phyloP scores from a whole-genome alignment of 805 yeast genomes.

The Starmerella sp. region DNA sequence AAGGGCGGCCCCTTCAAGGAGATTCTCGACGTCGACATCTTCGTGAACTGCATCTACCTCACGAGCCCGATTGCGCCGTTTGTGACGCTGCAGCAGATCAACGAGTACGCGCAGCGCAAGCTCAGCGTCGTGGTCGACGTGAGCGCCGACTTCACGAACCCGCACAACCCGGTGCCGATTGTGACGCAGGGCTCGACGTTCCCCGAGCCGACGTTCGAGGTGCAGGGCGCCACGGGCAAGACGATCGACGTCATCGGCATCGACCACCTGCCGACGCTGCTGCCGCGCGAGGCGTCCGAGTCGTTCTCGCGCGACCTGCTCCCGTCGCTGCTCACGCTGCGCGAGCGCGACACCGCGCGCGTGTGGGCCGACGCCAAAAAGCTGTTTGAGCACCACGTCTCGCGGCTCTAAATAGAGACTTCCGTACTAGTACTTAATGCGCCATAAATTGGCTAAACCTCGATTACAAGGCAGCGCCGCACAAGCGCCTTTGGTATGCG shows the following conservation, averaged over 20 bases:
- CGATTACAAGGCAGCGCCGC: too few species aligned
- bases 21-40: constrained; percentile 77
- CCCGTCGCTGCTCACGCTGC: constrained; percentile 78
- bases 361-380: constrained; percentile 88
- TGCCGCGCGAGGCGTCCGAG: constrained; percentile 97
- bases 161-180: constrained; percentile 95
- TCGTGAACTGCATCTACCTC: constrained; percentile 90
- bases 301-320: constrained; percentile 74
- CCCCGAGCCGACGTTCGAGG: constrained; percentile 79
- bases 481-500: too few species aligned
- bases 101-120: constrained; percentile 49
- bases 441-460: too few species aligned
- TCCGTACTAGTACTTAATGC: too few species aligned
- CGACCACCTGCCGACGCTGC: constrained; percentile 88
- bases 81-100: constrained; percentile 56
- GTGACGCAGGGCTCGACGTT: constrained; percentile 84
- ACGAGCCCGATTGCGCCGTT: constrained; percentile 92
- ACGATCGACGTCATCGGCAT: constrained; percentile 84
- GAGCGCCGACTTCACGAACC: constrained; percentile 97
- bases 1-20: constrained; percentile 95
- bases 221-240: constrained; percentile 66
- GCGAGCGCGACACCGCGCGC: constrained; percentile 68
- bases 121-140: constrained; percentile 92
- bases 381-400: constrained; percentile 73
- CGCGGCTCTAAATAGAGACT: constrained; percentile 37